Evolutionary conservation across 305 asterid genomes (phyloP).

Genomic region (Petunia hybrid): DNA sequence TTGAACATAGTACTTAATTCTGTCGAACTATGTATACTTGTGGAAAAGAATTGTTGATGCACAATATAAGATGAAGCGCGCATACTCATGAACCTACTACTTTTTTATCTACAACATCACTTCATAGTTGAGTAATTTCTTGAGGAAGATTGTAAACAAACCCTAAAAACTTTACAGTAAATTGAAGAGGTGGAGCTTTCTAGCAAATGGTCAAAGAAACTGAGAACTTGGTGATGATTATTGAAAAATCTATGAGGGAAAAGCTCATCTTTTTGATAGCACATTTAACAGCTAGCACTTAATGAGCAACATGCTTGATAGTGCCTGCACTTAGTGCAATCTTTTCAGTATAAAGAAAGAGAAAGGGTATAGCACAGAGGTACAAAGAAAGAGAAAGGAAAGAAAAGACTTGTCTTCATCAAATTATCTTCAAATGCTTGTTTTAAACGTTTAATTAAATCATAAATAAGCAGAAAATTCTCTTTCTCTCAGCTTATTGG

Average conservation of each 20-base stretch:
- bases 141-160: neutral
- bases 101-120: neutral
- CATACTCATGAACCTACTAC: too few relatives aligned
- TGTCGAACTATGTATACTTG: neutral
- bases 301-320: neutral
- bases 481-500: conserved; percentile 25
- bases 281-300: neutral
- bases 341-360: conserved; percentile 23
- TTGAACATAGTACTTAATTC: neutral
- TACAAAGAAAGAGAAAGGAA: neutral
- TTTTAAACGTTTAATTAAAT: neutral
- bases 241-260: conserved; percentile 22
- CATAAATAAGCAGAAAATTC: neutral
- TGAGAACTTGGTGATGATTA: neutral
- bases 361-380: conserved; percentile 28
- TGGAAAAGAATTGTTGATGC: too few relatives aligned
- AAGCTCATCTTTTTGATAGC: neutral
- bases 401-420: conserved; percentile 30
- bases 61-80: too few relatives aligned
- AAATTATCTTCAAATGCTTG: neutral
- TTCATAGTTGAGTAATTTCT: neutral
- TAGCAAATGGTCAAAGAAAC: neutral
- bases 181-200: neutral
- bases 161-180: conserved; percentile 14
- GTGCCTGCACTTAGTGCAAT: conserved; percentile 27